Conservation (phyloP, 1,284 basidiomycete species). For the Ustilago tritici region DNA sequence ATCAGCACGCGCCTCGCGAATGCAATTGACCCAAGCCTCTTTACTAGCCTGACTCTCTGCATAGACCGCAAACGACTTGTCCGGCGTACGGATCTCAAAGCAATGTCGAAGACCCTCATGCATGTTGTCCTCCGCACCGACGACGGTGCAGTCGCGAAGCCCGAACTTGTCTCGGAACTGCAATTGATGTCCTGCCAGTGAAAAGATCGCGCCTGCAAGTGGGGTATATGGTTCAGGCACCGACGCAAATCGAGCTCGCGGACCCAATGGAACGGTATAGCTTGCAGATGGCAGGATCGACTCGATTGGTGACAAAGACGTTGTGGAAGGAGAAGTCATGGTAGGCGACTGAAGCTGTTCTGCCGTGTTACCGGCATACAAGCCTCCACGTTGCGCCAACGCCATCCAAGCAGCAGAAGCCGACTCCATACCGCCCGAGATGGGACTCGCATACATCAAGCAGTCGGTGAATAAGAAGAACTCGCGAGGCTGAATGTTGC, state of each 20-base stretch:
- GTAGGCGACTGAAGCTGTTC: slow-evolving; percentile 26
- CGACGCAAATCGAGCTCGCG: slow-evolving; percentile 24
- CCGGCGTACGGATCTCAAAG: slow-evolving; percentile 67
- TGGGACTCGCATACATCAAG: slow-evolving; percentile 62
- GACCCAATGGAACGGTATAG: slow-evolving; percentile 14
- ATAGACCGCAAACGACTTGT: slow-evolving; percentile 68
- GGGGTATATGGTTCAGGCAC: slow-evolving; percentile 44
- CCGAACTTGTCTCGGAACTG: slow-evolving; percentile 65
- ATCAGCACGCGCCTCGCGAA: slow-evolving; percentile 65
- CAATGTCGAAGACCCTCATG: slow-evolving; percentile 50
- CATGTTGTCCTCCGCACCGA: slow-evolving; percentile 58
- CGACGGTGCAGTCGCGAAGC: slow-evolving; percentile 65
- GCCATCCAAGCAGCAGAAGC: slow-evolving; percentile 60
- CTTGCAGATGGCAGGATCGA: slow-evolving; percentile 18
- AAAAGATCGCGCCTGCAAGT: slow-evolving; percentile 49
- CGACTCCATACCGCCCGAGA: slow-evolving; percentile 56
- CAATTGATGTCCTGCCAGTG: slow-evolving; percentile 51
- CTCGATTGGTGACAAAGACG: slow-evolving; percentile 77
- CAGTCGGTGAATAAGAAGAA: slow-evolving; percentile 69
- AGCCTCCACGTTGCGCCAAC: slow-evolving; percentile 77
- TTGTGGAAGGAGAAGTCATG: slow-evolving; percentile 72
- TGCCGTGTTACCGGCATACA: slow-evolving; percentile 23
- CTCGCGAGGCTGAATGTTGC: slow-evolving; percentile 65
- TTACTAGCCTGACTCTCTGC: slow-evolving; percentile 55
- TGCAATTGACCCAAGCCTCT: slow-evolving; percentile 61